phyloP scores from a whole-genome alignment of 805 yeast species.

The Hyphopichia homilentoma region DNA sequence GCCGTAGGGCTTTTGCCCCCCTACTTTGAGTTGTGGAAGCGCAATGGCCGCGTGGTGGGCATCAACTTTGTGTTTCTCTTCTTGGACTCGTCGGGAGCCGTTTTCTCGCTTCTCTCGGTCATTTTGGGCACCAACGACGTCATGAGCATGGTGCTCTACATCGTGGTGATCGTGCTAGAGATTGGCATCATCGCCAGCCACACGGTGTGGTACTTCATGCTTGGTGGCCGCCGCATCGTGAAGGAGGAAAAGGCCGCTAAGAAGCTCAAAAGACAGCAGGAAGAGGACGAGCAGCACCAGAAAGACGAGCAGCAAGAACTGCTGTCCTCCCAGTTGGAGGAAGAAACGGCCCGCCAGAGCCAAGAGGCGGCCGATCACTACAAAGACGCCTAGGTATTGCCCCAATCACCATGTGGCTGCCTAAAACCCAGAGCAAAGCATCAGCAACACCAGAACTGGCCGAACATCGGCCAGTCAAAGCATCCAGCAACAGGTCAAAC shows the following conservation, averaged over 20 bases:
- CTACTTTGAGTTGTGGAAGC: conserved; percentile 74
- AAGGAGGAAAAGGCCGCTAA: conserved; percentile 21
- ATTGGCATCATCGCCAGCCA: conserved; percentile 74
- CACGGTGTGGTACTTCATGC: conserved; percentile 56
- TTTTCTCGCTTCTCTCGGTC: conserved; percentile 60
- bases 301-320: conserved; percentile 3
- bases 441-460: too few species aligned
- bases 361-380: too few species aligned
- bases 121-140: conserved; percentile 60
- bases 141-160: conserved; percentile 76
- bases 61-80: conserved; percentile 76
- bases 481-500: too few species aligned
- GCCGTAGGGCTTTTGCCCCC: conserved; percentile 86
- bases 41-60: conserved; percentile 84
- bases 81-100: conserved; percentile 79
- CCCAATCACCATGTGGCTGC: too few species aligned
- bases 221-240: conserved; percentile 24
- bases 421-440: too few species aligned
- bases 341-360: too few species aligned
- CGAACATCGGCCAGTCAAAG: too few species aligned
- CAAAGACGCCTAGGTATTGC: too few species aligned
- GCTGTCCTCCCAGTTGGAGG: too few species aligned
- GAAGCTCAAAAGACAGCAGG: not conserved
- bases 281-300: conserved; percentile 1
- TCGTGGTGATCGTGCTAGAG: conserved; percentile 70